Conservation (phyloP, 1,284 basidiomycete genomes). For the Cystobasidium pallidum region DNA sequence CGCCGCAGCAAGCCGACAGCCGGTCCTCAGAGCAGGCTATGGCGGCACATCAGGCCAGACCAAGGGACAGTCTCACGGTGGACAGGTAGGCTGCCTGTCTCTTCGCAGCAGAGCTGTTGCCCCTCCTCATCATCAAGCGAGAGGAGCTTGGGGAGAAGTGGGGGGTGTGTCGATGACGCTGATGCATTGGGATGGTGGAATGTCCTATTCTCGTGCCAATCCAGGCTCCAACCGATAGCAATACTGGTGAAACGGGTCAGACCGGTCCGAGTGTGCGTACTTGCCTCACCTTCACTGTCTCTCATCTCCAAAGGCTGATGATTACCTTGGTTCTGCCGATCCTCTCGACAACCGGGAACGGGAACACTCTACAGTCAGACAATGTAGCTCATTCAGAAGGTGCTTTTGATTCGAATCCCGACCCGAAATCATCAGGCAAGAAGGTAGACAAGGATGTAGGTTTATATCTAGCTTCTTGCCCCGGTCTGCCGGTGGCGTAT, state of each 20-base stretch:
- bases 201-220: background rate
- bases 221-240: constrained; percentile 27
- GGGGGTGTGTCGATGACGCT: background rate
- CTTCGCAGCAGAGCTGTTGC: background rate
- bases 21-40: constrained; percentile 4
- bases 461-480: constrained; percentile 4
- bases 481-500: too few species aligned
- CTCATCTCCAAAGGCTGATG: too few species aligned
- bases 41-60: constrained; percentile 18
- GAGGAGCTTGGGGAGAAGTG: background rate
- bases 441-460: constrained; percentile 18
- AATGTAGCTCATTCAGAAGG: constrained; percentile 18
- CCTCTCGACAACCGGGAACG: background rate
- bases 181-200: background rate
- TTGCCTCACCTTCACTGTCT: too few species aligned
- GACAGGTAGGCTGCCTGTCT: constrained; percentile 15
- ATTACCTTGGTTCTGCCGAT: background rate
- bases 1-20: background rate
- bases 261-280: constrained; percentile 24
- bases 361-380: background rate
- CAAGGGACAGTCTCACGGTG: constrained; percentile 14
- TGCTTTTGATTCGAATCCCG: constrained; percentile 26
- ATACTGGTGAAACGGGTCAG: constrained; percentile 25
- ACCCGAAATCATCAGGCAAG: constrained; percentile 20
- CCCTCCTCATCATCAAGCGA: background rate